These are phyloP conservation scores for Straminergon stramineum DNA, from an alignment of 225 moss, liverwort and hornwort species.

Conservation along the genomic window DNA sequence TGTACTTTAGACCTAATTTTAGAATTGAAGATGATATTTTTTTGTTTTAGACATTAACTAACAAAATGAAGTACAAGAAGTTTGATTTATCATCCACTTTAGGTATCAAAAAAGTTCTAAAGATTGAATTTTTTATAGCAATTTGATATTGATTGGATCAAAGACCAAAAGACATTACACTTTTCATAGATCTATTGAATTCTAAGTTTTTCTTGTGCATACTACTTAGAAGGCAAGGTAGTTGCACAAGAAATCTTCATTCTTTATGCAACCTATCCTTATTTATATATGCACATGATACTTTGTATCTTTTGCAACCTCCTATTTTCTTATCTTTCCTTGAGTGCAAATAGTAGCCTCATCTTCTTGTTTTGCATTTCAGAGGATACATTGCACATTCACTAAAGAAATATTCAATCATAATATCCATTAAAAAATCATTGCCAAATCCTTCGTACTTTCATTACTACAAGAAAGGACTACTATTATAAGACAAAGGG, in stretches of 20 bases:
- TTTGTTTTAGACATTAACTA: not conserved
- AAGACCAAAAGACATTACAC: not conserved
- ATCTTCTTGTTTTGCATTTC: not conserved
- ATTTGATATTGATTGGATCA: not conserved
- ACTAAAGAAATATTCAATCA: not conserved
- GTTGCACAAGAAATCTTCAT: not conserved
- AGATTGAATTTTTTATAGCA: not conserved
- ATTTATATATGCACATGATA: not conserved
- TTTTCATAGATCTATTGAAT: too few relatives aligned
- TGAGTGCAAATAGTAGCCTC: too few relatives aligned
- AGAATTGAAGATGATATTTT: not conserved
- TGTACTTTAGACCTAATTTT: rapidly evolving
- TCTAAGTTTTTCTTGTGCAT: rapidly evolving
- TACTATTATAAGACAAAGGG: rapidly evolving
- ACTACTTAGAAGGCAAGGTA: rapidly evolving
- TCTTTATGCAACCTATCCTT: not conserved
- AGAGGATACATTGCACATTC: not conserved
- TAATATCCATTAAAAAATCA: not conserved
- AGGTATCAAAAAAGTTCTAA: rapidly evolving
- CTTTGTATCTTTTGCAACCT: not conserved
- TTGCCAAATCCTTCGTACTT: not conserved
- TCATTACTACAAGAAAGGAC: not conserved
- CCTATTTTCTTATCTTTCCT: not conserved
- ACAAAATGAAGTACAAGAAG: not conserved
- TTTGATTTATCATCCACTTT: not conserved